Evolutionary conservation across 331 rosid species (phyloP).

Genomic region (Telfairia occidentalis): DNA sequence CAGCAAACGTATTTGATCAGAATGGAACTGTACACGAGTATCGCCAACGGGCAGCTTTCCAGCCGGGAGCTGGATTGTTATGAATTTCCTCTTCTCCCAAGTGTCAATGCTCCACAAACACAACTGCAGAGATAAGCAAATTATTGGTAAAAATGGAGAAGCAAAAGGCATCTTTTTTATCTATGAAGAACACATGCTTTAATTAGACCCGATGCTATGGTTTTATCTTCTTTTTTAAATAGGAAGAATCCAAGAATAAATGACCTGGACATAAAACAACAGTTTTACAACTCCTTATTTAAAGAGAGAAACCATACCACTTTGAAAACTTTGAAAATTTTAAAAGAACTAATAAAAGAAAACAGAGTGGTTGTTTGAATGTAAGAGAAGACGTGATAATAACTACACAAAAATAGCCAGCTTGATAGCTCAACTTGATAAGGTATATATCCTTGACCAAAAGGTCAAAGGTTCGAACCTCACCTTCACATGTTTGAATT

Average conservation of each 20-base stretch:
- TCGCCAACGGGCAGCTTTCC: conserved; percentile 64
- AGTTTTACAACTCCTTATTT: background rate
- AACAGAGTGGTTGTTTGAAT: background rate
- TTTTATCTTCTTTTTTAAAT: background rate
- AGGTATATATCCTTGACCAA: no score
- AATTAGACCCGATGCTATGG: background rate
- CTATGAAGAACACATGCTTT: background rate
- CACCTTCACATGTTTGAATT: no score
- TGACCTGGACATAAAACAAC: background rate
- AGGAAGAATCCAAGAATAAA: background rate
- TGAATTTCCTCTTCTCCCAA: conserved; percentile 79
- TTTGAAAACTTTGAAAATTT: background rate
- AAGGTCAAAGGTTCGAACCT: no score
- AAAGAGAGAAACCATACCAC: background rate
- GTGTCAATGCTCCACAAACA: conserved; percentile 77
- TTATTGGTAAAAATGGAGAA: conserved; percentile 11
- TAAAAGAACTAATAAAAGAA: background rate
- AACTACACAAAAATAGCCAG: no score
- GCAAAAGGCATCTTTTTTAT: conserved; percentile 2
- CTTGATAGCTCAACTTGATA: no score
- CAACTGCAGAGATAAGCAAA: conserved; percentile 31
- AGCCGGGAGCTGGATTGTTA: conserved; percentile 44
- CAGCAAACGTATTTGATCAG: conserved; percentile 58
- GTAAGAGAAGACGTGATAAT: background rate
- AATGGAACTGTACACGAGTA: conserved; percentile 66